Conservation (phyloP, 768 basidiomycete genomes). For the Mrakia blollopis region DNA sequence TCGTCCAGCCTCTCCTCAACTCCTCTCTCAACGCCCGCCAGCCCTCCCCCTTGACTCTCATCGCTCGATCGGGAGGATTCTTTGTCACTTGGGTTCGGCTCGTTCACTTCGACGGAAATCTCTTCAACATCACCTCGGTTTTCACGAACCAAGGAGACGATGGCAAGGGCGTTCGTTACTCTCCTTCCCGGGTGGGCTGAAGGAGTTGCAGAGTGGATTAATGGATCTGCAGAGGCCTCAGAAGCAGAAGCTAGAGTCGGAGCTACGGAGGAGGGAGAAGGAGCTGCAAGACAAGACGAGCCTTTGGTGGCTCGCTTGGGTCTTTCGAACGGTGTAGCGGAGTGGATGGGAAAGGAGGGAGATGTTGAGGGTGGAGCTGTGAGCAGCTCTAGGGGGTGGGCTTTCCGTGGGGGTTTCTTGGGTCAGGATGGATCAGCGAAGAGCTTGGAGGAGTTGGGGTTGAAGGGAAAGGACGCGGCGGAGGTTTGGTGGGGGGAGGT, state of each 20-base stretch:
- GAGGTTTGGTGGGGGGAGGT: conserved; percentile 15
- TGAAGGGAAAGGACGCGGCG: conserved; percentile 10
- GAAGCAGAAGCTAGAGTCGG: no score
- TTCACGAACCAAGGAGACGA: conserved; percentile 11
- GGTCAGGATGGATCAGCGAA: conserved; percentile 9
- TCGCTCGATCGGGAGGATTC: neutral
- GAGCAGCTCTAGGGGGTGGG: neutral
- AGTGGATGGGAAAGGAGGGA: neutral
- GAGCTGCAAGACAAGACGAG: no score
- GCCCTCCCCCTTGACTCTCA: neutral
- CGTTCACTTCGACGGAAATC: conserved; percentile 10
- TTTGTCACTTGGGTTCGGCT: neutral
- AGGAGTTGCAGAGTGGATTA: conserved; percentile 8
- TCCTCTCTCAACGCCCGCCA: neutral
- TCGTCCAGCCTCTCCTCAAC: conserved; percentile 16
- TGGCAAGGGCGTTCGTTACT: neutral
- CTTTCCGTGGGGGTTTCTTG: conserved; percentile 12
- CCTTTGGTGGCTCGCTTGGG: no score
- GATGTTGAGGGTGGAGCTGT: neutral
- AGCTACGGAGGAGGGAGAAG: neutral
- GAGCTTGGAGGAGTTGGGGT: conserved; percentile 7
- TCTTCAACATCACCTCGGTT: conserved; percentile 19
- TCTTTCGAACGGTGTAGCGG: neutral
- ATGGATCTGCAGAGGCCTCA: no score
- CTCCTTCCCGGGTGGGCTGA: neutral